A percentile compares a stretch with the other conserved stretches of the same genome.
Evolutionary conservation across 148 eudicot genomes (phyloP).

Genomic region (Persicaria tinctoria): DNA sequence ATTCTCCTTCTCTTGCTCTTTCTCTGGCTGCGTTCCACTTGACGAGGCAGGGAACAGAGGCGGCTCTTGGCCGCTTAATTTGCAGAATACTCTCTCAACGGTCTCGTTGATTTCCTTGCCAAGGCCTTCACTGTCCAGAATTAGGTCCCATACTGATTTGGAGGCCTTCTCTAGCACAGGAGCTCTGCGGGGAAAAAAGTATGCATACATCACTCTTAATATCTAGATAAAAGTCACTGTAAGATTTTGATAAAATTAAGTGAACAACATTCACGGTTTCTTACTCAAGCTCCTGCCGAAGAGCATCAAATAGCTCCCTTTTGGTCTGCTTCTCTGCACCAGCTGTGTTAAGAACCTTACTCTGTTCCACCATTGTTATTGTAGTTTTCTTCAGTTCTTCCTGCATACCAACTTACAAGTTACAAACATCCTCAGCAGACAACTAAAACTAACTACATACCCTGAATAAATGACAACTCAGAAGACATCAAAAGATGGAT

Average conservation of each 20-base stretch:
- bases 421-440: not conserved
- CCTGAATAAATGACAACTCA: not conserved
- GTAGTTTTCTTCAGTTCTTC: conserved; percentile 91
- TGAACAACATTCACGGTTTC: conserved; percentile 11
- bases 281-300: conserved; percentile 96
- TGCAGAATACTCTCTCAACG: conserved; percentile 81
- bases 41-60: conserved; percentile 55
- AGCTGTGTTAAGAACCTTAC: conserved; percentile 91
- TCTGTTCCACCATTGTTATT: conserved; percentile 93
- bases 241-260: not conserved
- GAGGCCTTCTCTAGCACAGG: conserved; percentile 99
- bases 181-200: conserved; percentile 34
- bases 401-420: conserved; percentile 23
- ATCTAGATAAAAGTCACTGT: not conserved
- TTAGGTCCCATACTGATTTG: conserved; percentile 88
- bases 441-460: not conserved
- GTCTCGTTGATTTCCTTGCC: conserved; percentile 90
- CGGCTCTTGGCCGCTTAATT: conserved; percentile 77
- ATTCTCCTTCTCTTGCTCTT: conserved; percentile 34
- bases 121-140: conserved; percentile 61
- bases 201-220: too few relatives aligned
- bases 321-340: conserved; percentile 99
- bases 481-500: not conserved
- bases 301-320: conserved; percentile 94
- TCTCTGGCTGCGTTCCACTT: conserved; percentile 33